Percentiles rank a stretch among this genome's conserved stretches.
Conservation (phyloP, 352 stramenopile genomes). For the Phytopythium oedochilum region DNA sequence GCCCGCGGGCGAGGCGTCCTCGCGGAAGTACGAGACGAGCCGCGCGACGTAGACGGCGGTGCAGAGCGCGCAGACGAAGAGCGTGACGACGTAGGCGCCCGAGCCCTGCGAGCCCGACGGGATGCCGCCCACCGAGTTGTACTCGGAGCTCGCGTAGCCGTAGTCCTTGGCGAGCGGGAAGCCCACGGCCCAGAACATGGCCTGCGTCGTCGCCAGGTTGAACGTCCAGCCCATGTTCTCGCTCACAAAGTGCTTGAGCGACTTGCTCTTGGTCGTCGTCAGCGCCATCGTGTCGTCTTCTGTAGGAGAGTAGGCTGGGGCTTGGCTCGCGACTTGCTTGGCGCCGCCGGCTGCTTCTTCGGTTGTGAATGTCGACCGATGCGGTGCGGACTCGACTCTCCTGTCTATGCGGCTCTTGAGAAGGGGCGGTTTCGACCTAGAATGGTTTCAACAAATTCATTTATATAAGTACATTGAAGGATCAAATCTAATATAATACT, state of each 20-base stretch:
- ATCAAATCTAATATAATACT: too few relatives aligned
- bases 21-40: conserved; percentile 51
- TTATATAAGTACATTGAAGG: too few relatives aligned
- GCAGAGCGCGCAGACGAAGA: conserved; percentile 73
- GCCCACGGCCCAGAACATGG: conserved; percentile 80
- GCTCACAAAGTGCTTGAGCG: conserved; percentile 51
- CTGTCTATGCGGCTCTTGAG: too few relatives aligned
- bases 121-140: conserved; percentile 71
- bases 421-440: too few relatives aligned
- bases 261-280: conserved; percentile 14
- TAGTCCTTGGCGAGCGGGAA: conserved; percentile 74
- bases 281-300: background rate
- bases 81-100: conserved; percentile 74
- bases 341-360: too few relatives aligned
- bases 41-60: conserved; percentile 58
- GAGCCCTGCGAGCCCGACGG: conserved; percentile 72
- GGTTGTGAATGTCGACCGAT: too few relatives aligned
- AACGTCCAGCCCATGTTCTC: conserved; percentile 84
- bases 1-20: conserved; percentile 10
- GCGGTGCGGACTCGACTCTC: too few relatives aligned
- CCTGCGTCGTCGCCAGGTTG: conserved; percentile 77
- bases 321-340: too few relatives aligned
- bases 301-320: too few relatives aligned
- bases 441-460: too few relatives aligned
- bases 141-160: conserved; percentile 74